Evolutionary conservation across 2,329 filamentous ascomycete genomes (phyloP), one percentile per base, ranked within the genome.

Genomic region (Fusarium longipes): DNA sequence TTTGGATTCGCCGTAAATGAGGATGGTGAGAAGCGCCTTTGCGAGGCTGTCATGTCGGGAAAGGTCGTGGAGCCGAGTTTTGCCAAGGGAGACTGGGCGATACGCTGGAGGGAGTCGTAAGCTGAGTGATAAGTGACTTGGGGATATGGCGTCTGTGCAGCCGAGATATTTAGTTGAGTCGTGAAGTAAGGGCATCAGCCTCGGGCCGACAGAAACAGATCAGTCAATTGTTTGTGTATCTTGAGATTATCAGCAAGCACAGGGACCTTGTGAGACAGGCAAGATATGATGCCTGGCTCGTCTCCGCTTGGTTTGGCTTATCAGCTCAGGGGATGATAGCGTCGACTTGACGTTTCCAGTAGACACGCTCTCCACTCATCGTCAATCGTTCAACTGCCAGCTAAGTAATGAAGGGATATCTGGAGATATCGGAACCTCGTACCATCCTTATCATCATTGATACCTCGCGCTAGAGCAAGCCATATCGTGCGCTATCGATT

Each of bases 81-180:
- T 74, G 86, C 86, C 0, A 89, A 89, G 66, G 86, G 86, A 0
- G 82, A 88, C 43, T 89, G 86, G 86, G 80, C 79, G 0, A 80
- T 89, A 12, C 73, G 85, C 60, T 88, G 86, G 86, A 79, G 86
- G 61, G 85, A 87, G 25, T 43, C 25, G 25, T 43, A 29, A 11
- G 17, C 24, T 43, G 40, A 18, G 33, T 67, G 44, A 70, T 11
- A 18, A 25, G 36, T 17, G 20, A 24, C 18, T 29, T 3, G 7
- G n/a, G n/a, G 55, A 35, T 8, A 33, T 8, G 18, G 8, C 3
- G 10, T 9, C 8, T 39, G 9, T 33, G 18, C 10, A 25, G 17
- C 32, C 51, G 33, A 40, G 17, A 39, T 47, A 14, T 42, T 5
- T 35, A 17, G n/a, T 40, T 14, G 11, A 17, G 36, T 24, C 32